phyloP scores from a whole-genome alignment of 1,284 basidiomycete genomes.

The Austroboletus olivaceoglutinosus region DNA sequence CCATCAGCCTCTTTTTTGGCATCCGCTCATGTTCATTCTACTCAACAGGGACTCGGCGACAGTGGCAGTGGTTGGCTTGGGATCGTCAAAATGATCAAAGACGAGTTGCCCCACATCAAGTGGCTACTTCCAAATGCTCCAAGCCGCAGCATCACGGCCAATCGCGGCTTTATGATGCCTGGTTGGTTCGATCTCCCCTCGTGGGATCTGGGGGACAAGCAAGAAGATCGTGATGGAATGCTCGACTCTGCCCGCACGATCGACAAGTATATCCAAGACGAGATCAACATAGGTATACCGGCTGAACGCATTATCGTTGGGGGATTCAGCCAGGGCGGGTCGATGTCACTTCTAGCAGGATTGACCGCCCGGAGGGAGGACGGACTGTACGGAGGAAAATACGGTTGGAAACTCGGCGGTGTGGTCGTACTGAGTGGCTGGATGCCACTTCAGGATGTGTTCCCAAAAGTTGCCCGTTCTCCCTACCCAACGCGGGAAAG shows the following conservation, averaged over 20 bases:
- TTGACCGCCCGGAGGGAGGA: constrained; percentile 50
- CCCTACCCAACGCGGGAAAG: not conserved
- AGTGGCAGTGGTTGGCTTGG: constrained; percentile 76
- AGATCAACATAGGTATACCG: constrained; percentile 70
- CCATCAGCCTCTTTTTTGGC: constrained; percentile 5
- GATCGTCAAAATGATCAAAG: constrained; percentile 66
- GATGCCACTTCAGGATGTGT: constrained; percentile 53
- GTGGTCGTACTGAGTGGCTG: constrained; percentile 75
- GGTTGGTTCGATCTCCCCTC: constrained; percentile 81
- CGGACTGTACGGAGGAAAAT: constrained; percentile 29
- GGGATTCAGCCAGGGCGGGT: constrained; percentile 87
- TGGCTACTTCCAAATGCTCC: constrained; percentile 58
- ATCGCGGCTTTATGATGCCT: constrained; percentile 60
- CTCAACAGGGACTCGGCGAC: constrained; percentile 67
- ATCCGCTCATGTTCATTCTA: constrained; percentile 2
- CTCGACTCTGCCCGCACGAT: constrained; percentile 60
- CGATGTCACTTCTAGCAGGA: constrained; percentile 74
- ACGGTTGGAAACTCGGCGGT: constrained; percentile 62
- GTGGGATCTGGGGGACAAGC: constrained; percentile 55
- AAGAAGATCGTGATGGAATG: constrained; percentile 67
- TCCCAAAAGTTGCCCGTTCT: constrained; percentile 26
- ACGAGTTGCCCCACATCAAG: constrained; percentile 69
- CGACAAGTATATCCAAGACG: constrained; percentile 69
- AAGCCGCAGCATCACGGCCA: constrained; percentile 61
- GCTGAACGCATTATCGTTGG: constrained; percentile 72